Conservation (phyloP, 345 rosid species). For the Sisymbrium irio region DNA sequence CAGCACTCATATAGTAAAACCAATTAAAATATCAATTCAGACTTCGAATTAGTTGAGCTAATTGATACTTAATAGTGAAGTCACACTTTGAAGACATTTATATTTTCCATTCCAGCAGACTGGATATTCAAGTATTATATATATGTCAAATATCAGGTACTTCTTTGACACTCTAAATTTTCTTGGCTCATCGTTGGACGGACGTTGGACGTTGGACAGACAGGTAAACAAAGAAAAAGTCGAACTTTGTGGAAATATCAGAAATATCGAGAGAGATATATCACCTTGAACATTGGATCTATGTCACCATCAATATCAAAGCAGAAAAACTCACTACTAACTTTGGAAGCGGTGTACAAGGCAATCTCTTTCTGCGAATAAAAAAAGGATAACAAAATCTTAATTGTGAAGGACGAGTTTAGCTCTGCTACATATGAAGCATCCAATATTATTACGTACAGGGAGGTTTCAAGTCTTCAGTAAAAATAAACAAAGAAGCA, state of each 20-base stretch:
- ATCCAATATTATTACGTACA: background rate
- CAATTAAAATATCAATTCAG: background rate
- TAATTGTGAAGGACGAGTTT: background rate
- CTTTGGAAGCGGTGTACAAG: conserved; percentile 84
- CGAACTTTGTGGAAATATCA: background rate
- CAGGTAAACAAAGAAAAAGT: background rate
- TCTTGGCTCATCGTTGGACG: conserved; percentile 2
- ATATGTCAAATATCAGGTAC: background rate
- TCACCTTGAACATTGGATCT: conserved; percentile 94
- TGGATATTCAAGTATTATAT: background rate
- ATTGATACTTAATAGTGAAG: background rate
- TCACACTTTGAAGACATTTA: background rate
- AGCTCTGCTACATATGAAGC: background rate
- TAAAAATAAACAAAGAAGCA: background rate
- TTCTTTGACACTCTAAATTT: background rate
- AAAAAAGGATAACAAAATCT: conserved; percentile 14
- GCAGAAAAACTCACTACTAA: conserved; percentile 74
- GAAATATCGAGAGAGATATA: conserved; percentile 12
- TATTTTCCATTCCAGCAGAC: background rate
- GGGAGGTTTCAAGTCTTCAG: background rate
- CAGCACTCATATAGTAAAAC: background rate
- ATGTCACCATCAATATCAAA: conserved; percentile 93
- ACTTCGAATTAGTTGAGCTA: background rate
- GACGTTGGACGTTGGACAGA: background rate
- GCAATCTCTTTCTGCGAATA: conserved; percentile 92